Conservation (phyloP, 495 filamentous ascomycete genomes). For the Trichoderma reesei region DNA sequence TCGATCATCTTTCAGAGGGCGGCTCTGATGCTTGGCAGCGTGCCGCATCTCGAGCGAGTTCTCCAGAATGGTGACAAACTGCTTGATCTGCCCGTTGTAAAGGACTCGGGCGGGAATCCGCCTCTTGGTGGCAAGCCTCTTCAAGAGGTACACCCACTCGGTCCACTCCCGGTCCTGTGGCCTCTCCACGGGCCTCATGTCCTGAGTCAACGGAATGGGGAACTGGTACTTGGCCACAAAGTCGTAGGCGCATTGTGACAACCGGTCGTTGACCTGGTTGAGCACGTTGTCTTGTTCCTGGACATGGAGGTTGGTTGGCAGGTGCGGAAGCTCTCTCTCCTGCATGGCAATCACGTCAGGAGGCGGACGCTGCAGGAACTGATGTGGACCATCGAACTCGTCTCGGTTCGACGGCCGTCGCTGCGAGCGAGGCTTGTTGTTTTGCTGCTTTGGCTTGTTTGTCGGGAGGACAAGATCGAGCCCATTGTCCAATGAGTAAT, state of each 20-base stretch:
- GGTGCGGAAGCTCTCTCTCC: constrained; percentile 68
- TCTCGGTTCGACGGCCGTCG: constrained; percentile 71
- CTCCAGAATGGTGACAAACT: constrained; percentile 72
- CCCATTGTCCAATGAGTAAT: constrained; percentile 34
- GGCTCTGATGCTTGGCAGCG: constrained; percentile 64
- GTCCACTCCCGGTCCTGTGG: constrained; percentile 83
- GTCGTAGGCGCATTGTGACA: constrained; percentile 79
- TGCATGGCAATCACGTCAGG: constrained; percentile 58
- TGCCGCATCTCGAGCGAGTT: constrained; percentile 82
- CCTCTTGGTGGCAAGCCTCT: constrained; percentile 74
- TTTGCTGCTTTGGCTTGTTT: constrained; percentile 34
- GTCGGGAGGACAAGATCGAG: constrained; percentile 24
- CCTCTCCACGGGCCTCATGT: constrained; percentile 69
- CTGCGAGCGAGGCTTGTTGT: constrained; percentile 52
- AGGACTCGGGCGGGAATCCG: constrained; percentile 73
- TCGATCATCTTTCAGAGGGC: constrained; percentile 80
- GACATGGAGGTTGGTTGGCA: constrained; percentile 71
- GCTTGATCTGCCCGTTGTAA: constrained; percentile 84
- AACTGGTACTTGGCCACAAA: constrained; percentile 87
- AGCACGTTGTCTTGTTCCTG: constrained; percentile 78
- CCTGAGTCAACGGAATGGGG: constrained; percentile 67
- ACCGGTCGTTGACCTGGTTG: constrained; percentile 66
- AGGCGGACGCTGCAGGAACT: constrained; percentile 60
- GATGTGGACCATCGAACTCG: constrained; percentile 81
- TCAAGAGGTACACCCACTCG: constrained; percentile 84